Percentiles rank a stretch among this genome's conserved stretches.
phyloP scores from a whole-genome alignment of 441 rosid genomes.

The Cnidoscolus chayamansa region DNA sequence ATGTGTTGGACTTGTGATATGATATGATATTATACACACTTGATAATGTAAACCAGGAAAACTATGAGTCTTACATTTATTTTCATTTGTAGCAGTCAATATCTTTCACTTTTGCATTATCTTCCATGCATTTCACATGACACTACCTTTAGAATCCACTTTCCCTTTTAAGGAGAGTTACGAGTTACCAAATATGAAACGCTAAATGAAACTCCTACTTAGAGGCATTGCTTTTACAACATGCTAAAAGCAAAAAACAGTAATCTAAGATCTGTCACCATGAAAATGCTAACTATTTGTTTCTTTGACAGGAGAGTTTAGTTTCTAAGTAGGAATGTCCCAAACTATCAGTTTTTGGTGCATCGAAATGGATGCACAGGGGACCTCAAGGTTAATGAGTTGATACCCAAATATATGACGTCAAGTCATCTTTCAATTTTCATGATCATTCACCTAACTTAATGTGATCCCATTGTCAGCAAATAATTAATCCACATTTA shows the following conservation, averaged over 20 bases:
- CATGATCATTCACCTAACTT: background rate
- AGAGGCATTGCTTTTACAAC: background rate
- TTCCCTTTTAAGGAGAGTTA: background rate
- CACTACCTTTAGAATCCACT: background rate
- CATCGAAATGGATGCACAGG: background rate
- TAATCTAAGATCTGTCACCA: background rate
- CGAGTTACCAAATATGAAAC: background rate
- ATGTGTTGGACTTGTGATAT: too few relatives aligned
- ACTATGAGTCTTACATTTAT: background rate
- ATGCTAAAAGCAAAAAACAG: background rate
- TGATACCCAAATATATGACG: background rate
- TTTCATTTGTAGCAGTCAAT: background rate
- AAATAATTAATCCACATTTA: background rate
- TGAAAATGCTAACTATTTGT: background rate
- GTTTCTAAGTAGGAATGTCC: background rate
- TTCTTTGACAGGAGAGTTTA: too few relatives aligned
- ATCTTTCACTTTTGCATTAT: background rate
- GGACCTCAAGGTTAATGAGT: background rate
- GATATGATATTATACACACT: too few relatives aligned
- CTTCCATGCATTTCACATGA: background rate
- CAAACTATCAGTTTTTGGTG: background rate
- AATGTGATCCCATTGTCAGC: conserved; percentile 5
- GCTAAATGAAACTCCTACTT: background rate
- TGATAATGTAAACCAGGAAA: too few relatives aligned
- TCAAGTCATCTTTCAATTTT: background rate